Evolutionary conservation across 148 eudicot genomes (phyloP).

Genomic region (Bassia scoparia): DNA sequence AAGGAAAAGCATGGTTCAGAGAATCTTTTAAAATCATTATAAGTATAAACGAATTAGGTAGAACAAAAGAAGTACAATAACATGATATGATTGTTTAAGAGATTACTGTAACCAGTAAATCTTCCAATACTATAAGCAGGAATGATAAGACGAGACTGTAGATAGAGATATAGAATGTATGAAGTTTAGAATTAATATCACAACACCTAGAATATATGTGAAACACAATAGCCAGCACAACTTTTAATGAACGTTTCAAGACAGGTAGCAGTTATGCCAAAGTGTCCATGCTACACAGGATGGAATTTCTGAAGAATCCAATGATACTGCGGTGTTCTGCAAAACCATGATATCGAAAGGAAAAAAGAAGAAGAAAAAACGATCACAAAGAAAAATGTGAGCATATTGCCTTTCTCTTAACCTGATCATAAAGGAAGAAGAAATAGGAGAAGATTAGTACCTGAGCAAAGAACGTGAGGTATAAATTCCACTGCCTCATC

Average conservation of each 20-base stretch:
- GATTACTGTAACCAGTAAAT: not conserved
- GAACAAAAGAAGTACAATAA: not conserved
- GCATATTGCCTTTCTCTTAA: not conserved
- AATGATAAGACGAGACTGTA: not conserved
- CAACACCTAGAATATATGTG: slow-evolving; percentile 93
- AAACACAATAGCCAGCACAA: slow-evolving; percentile 97
- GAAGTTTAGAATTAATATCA: slow-evolving; percentile 46
- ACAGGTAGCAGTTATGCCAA: slow-evolving; percentile 93
- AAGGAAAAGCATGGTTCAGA: not conserved
- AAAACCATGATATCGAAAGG: slow-evolving; percentile 51
- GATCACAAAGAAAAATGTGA: not conserved
- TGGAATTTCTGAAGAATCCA: slow-evolving; percentile 92
- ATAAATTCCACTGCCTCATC: slow-evolving; percentile 98
- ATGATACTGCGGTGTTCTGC: slow-evolving; percentile 87
- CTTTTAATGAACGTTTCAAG: slow-evolving; percentile 96
- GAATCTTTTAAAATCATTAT: not conserved
- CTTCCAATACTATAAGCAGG: not conserved
- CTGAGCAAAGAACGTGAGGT: slow-evolving; percentile 97
- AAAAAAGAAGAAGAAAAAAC: too few species aligned
- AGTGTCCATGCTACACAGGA: slow-evolving; percentile 89
- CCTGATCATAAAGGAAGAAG: not conserved
- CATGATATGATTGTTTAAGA: not conserved
- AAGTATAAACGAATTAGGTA: not conserved
- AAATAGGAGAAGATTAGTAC: slow-evolving; percentile 29
- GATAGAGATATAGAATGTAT: not conserved